These are phyloP conservation scores for Chrysopogon serrulatus DNA, from an alignment of 176 grass and related monocot species.

Conservation along the genomic window DNA sequence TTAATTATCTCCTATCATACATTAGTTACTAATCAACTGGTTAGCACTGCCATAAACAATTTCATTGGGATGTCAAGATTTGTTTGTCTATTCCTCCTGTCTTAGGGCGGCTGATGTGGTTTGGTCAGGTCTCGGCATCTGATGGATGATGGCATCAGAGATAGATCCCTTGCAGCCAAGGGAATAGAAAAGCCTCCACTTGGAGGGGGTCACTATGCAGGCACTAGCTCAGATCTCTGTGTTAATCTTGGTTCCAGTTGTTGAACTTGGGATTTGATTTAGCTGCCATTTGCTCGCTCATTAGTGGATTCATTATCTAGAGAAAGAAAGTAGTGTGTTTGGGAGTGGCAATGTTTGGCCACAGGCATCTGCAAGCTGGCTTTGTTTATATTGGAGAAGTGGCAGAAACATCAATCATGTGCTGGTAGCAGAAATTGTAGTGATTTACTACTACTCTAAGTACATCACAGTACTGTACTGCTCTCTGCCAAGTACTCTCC, in stretches of 20 bases:
- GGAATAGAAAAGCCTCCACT: conserved; percentile 26
- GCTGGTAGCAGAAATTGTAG: conserved; percentile 4
- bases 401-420: conserved; percentile 20
- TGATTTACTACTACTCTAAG: background rate
- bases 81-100: conserved; percentile 24
- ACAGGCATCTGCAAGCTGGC: conserved; percentile 6
- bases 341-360: conserved; percentile 7
- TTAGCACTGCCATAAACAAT: conserved; percentile 15
- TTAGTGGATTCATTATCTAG: background rate
- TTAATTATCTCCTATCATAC: background rate
- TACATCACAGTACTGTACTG: background rate
- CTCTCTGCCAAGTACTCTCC: background rate
- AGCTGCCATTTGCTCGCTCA: background rate
- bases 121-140: conserved; percentile 22
- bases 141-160: conserved; percentile 40
- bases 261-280: conserved; percentile 15
- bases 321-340: background rate
- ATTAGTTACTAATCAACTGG: background rate
- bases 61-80: conserved; percentile 28
- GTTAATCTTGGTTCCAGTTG: conserved; percentile 30
- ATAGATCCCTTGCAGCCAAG: conserved; percentile 20
- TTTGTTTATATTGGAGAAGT: background rate
- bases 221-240: conserved; percentile 37
- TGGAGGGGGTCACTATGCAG: conserved; percentile 16
- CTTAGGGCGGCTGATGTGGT: background rate